Conservation (phyloP, 2,329 filamentous ascomycete genomes). For the Sarocladium kiliense region DNA sequence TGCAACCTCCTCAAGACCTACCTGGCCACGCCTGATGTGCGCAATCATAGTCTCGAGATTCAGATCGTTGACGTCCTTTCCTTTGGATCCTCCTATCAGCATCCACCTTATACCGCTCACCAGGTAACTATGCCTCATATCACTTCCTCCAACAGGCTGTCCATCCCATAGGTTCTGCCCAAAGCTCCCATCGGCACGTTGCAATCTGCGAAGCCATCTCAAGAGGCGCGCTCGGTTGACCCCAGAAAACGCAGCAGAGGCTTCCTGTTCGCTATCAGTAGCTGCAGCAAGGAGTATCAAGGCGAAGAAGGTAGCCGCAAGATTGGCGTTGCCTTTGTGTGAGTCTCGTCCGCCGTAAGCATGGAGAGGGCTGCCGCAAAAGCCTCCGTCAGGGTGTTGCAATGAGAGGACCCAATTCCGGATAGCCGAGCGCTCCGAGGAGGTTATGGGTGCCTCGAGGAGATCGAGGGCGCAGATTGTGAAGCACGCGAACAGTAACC, state of each 20-base stretch:
- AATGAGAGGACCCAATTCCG: conserved; percentile 80
- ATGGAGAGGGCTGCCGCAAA: conserved; percentile 78
- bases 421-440: conserved; percentile 38
- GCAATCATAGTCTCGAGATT: conserved; percentile 63
- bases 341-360: conserved; percentile 32
- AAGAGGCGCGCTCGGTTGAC: conserved; percentile 66
- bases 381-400: conserved; percentile 82
- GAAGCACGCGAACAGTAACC: conserved; percentile 86
- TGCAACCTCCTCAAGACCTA: conserved; percentile 19
- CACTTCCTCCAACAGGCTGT: conserved; percentile 68
- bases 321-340: conserved; percentile 53
- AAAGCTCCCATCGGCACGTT: conserved; percentile 84
- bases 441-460: conserved; percentile 56
- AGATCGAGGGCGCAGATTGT: conserved; percentile 81
- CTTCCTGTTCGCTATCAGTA: conserved; percentile 33
- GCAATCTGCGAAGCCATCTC: conserved; percentile 68
- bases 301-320: conserved; percentile 87
- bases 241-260: conserved; percentile 46
- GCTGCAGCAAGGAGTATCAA: conserved; percentile 62
- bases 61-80: conserved; percentile 63
- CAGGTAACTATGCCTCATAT: conserved; percentile 85
- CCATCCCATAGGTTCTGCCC: conserved; percentile 67
- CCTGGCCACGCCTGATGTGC: conserved; percentile 64
- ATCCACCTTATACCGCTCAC: conserved; percentile 80
- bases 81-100: conserved; percentile 49